phyloP scores from a whole-genome alignment of 495 filamentous ascomycete genomes.

The Talaromyces thailandensis region DNA sequence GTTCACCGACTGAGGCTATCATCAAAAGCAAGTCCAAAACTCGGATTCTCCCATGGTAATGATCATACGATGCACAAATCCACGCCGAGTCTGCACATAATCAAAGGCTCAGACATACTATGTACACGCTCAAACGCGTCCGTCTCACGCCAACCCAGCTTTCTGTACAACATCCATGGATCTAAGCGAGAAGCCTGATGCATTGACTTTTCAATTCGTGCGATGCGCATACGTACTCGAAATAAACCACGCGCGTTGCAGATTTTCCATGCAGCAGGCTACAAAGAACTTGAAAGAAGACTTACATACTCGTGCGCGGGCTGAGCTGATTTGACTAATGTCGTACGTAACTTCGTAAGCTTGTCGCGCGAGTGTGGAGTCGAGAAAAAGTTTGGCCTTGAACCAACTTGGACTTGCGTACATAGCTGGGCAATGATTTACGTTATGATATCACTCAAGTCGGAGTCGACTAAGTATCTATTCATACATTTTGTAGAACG shows the following conservation, averaged over 20 bases:
- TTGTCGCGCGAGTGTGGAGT: background rate
- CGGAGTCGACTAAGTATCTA: too few relatives aligned
- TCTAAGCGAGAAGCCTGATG: background rate
- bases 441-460: background rate
- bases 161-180: background rate
- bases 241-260: background rate
- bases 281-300: background rate
- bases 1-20: too few relatives aligned
- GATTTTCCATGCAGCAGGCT: background rate
- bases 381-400: background rate
- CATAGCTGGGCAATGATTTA: background rate
- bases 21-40: too few relatives aligned
- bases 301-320: background rate
- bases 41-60: too few relatives aligned
- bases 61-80: too few relatives aligned
- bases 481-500: background rate
- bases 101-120: background rate
- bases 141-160: background rate
- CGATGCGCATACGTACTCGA: background rate
- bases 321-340: background rate
- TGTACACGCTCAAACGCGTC: background rate
- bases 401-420: background rate
- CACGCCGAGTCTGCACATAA: too few relatives aligned
- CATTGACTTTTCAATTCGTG: background rate
- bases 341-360: background rate